Evolutionary conservation across 495 filamentous ascomycete species (phyloP).

Genomic region (Aspergillus ellipticus): DNA sequence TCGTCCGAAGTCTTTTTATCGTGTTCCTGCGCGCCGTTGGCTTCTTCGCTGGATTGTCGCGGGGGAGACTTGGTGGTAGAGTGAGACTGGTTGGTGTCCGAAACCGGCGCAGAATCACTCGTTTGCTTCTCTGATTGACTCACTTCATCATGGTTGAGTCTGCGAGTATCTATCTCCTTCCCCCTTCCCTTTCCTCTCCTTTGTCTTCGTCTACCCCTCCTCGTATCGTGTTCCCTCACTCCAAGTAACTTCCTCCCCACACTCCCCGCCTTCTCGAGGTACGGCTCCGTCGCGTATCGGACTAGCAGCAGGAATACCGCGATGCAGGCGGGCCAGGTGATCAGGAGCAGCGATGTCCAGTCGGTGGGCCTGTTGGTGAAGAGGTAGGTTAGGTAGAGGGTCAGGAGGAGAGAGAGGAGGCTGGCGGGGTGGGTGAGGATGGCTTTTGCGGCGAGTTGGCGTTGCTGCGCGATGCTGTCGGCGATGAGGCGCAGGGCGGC

Average conservation of each 20-base stretch:
- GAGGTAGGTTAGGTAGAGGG: conserved; percentile 33
- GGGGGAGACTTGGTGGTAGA: no score
- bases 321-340: conserved; percentile 37
- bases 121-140: no score
- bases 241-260: conserved; percentile 47
- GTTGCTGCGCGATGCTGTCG: conserved; percentile 61
- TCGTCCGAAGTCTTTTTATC: no score
- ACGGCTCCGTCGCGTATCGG: conserved; percentile 38
- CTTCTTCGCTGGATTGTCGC: no score
- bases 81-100: no score
- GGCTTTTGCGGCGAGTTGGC: conserved; percentile 47
- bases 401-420: conserved; percentile 30
- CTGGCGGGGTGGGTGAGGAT: conserved; percentile 51
- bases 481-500: conserved; percentile 50
- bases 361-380: conserved; percentile 36
- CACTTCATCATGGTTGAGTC: no score
- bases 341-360: conserved; percentile 6
- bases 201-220: no score
- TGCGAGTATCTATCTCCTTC: no score
- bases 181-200: no score
- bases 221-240: no score
- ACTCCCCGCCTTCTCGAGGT: conserved; percentile 50
- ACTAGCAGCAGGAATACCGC: conserved; percentile 43
- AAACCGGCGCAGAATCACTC: no score
- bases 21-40: no score